Evolutionary conservation across 805 yeast genomes (phyloP), one percentile per base, ranked within the genome.

Genomic region (Ogataea polymorpha): DNA sequence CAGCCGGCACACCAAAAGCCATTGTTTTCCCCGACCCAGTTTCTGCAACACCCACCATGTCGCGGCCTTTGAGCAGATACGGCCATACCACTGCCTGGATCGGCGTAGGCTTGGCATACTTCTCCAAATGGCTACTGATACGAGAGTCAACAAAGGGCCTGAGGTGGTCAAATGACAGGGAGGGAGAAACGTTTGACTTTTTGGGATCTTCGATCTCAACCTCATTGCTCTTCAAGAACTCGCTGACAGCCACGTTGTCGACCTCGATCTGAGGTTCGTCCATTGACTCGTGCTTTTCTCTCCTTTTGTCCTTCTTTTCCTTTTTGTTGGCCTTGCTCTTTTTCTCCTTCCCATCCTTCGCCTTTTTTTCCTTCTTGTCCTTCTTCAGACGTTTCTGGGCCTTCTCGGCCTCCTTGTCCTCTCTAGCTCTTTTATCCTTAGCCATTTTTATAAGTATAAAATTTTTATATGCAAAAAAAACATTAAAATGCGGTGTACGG

Each of bases 11-110:
- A 61, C 96, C 96, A 62, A 91, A 93, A 0, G 96, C 98, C 66
- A 91, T 83, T 0, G 99, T 91, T 65, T 91, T 91, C 58, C 99
- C 99, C 1, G 96, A 87, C 27, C 99, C 99, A 3, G 99, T 91
- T 67, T 91, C 97, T 11, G 99, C 99, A 50, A 91, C 96, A 63
- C 98, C 99, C 51, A 91, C 78, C 18, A 90, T 95, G 61, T 91
- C 99, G 44, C 82, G 75, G 13, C 85, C 84, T 15, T 77, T 67
- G 37, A 89, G 67, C 39, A 91, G 67, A 58, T 79, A 88, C 50
- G 99, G 98, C 98, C 98, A 93, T 7, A 97, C 77, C 32, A 80
- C 87, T 23, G 96, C 77, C 70, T 91, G 99, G 54, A 91, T 91
- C 26, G 98, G 98, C 6, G 98, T 90, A 40, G 99, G 99, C 54